Base-by-base conservation (phyloP, 176 grass and related monocot species). In the Sorghum bicolor region DNA sequence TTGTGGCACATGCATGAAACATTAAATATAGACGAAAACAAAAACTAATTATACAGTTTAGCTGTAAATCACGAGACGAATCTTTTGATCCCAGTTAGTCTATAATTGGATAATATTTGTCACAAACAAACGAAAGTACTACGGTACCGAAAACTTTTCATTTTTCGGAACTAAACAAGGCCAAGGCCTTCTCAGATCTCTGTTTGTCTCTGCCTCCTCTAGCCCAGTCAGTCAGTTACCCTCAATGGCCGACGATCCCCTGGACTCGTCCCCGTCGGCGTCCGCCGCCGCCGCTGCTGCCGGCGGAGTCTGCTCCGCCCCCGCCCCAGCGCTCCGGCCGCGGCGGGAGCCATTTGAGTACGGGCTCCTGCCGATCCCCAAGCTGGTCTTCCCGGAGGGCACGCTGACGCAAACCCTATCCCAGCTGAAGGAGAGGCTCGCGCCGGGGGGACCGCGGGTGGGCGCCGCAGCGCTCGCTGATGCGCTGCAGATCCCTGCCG, bases 341-440 rank as follows among this genome's bases (percentile, higher is more conserved):
- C 96, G 96, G 55, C 93, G 93, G n/a, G 91, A 92, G 91, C 83
- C 82, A 28, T 99, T 99, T 82, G 96, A 99, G 77, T 82, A 99
- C 78, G 96, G 96, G 28, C 93, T 99, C 66, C 85, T 96, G 48
- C 96, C 96, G 76, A 84, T 99, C 43, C 91, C 93, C 33, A 96
- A 94, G 89, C 87, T 99, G 76, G 86, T 93, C 25, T 80, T 96
- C 82, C 83, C 91, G 70, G 96, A 99, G 50, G 84, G 74, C 61
- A 86, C 91, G 77, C 86, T 91, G 63, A 81, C 84, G 64, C 87
- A 90, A 58, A 90, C 90, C 83, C 89, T 99, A 3, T 22, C 81
- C 10, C 87, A 92, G 40, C 64, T 92, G 57, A 90, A 88, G 86
- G 82, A 79, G 9, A 87, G 74, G 83, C 89, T 99, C 79, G 67